These are phyloP conservation scores for Mucor racemosus DNA, from an alignment of 371 early-diverging fungal species.

Conservation along the genomic window DNA sequence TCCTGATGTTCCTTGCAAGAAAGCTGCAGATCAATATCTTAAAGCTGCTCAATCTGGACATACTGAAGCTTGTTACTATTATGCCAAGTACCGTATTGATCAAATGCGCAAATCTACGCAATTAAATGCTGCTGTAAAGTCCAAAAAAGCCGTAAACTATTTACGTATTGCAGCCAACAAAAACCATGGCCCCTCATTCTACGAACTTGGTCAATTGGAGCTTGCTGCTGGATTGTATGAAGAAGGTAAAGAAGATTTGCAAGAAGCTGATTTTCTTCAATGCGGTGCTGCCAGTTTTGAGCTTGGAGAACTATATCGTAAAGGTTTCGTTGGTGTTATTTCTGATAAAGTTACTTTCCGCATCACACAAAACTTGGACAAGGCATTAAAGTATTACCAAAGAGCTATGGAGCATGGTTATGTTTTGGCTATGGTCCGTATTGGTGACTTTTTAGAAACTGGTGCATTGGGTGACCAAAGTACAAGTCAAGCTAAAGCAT, in stretches of 20 bases:
- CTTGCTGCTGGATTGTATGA: constrained; percentile 22
- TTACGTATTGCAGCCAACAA: constrained; percentile 23
- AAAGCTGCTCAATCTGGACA: constrained; percentile 23
- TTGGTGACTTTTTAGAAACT: constrained; percentile 24
- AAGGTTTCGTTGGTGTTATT: constrained; percentile 19
- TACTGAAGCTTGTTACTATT: constrained; percentile 24
- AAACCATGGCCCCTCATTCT: constrained; percentile 27
- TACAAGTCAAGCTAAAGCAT: constrained; percentile 7
- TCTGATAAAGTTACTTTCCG: constrained; percentile 6
- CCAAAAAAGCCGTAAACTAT: constrained; percentile 12
- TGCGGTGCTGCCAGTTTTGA: constrained; percentile 23
- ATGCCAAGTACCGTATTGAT: constrained; percentile 24
- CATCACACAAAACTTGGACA: not conserved
- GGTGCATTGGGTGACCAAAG: constrained; percentile 8
- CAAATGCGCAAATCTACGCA: not conserved
- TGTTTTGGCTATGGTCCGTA: constrained; percentile 12
- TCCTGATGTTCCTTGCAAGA: constrained; percentile 12
- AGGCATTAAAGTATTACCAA: constrained; percentile 7
- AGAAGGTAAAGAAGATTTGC: constrained; percentile 27
- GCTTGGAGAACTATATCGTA: constrained; percentile 21
- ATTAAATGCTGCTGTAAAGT: constrained; percentile 2
- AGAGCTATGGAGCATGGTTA: constrained; percentile 1
- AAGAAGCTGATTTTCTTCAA: constrained; percentile 25
- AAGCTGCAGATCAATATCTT: constrained; percentile 16
- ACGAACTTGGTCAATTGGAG: constrained; percentile 21